phyloP scores from a whole-genome alignment of 192 early-diverging fungal species.

The Coemansia reversa region DNA sequence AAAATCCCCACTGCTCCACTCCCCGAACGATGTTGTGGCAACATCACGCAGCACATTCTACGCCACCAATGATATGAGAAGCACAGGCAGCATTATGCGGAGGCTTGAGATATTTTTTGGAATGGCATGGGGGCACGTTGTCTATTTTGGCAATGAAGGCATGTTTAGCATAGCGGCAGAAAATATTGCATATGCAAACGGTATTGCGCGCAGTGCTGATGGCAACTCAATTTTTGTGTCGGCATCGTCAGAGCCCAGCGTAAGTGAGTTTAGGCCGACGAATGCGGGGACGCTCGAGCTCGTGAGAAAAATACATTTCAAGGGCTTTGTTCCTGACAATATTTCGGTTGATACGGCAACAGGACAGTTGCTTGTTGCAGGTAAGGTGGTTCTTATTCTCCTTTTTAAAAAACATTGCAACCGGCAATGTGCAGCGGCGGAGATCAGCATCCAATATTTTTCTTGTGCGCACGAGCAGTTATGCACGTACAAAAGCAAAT shows the following conservation, averaged over 20 bases:
- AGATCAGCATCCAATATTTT: background rate
- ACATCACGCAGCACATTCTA: conserved; percentile 57
- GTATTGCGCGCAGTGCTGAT: conserved; percentile 35
- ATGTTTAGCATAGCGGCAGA: conserved; percentile 23
- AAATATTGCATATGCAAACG: conserved; percentile 44
- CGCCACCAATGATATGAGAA: conserved; percentile 57
- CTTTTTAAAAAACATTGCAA: conserved; percentile 3
- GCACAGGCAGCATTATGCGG: conserved; percentile 25
- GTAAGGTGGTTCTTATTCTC: conserved; percentile 28
- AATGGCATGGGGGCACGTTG: conserved; percentile 51
- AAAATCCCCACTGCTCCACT: conserved; percentile 53
- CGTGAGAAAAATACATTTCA: conserved; percentile 30
- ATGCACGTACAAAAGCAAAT: background rate
- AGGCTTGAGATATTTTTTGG: conserved; percentile 50
- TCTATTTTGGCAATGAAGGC: conserved; percentile 27
- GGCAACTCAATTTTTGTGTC: conserved; percentile 36
- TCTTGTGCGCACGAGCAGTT: background rate
- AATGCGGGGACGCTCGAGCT: conserved; percentile 25
- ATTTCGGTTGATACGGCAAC: conserved; percentile 44
- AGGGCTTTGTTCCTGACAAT: conserved; percentile 49
- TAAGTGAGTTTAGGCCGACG: conserved; percentile 23
- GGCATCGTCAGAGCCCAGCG: conserved; percentile 45
- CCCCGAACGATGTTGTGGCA: conserved; percentile 61
- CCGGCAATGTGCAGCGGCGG: background rate
- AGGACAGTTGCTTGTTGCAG: conserved; percentile 46